Conservation (phyloP, 2,329 filamentous ascomycete species). For the Trichoderma harzianum region DNA sequence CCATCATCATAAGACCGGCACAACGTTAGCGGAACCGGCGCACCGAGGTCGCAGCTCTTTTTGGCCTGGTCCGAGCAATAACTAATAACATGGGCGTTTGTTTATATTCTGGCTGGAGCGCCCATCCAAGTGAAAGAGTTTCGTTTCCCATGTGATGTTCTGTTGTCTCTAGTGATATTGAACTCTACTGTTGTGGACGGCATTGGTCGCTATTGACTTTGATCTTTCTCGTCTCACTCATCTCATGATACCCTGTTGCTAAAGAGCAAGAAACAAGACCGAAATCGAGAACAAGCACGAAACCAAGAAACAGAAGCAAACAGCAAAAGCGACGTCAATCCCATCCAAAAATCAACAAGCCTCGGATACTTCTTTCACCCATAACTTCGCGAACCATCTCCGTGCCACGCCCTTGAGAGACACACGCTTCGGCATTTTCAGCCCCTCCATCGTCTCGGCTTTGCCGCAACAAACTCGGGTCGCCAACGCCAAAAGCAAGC, state of each 20-base stretch:
- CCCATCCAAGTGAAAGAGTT: background rate
- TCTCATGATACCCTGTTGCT: background rate
- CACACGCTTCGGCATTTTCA: background rate
- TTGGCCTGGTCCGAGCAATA: background rate
- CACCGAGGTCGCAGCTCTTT: background rate
- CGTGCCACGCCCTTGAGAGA: background rate
- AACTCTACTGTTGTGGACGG: background rate
- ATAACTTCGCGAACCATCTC: background rate
- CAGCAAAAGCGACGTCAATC: background rate
- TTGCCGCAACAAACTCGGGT: conserved; percentile 3
- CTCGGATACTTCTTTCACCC: conserved; percentile 4
- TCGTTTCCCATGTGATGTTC: background rate
- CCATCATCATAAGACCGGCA: background rate
- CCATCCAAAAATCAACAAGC: background rate
- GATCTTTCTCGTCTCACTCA: background rate
- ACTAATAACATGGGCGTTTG: background rate
- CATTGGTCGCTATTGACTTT: background rate
- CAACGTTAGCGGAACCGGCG: background rate
- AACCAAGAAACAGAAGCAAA: background rate
- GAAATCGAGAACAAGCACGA: background rate
- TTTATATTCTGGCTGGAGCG: background rate
- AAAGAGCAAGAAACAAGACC: background rate
- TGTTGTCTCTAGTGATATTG: background rate
- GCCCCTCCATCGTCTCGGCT: conserved; percentile 2
- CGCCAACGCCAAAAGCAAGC: background rate